Evolutionary conservation across 208 protist genomes (phyloP), one percentile per base, ranked within the genome.

Genomic region (Leishmania major): DNA sequence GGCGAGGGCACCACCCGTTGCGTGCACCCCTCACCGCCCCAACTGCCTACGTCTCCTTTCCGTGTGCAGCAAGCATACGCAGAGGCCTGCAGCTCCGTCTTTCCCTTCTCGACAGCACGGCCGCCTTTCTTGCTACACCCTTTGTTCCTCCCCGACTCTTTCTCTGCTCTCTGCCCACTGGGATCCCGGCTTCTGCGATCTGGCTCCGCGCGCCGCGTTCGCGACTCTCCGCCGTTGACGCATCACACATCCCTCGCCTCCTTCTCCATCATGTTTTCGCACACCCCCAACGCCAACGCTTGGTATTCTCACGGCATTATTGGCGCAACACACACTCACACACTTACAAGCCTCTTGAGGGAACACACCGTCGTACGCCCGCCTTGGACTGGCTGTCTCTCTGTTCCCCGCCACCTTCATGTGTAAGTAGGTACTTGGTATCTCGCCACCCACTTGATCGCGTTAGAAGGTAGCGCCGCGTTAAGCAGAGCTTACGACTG

Each of bases 121-220:
- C 43, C 3, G 19, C 31, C 40, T 40, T 37, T 37, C 49, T 45
- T 64, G 31, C 62, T 40, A 40, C 62, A 69, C 31, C 62, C 40
- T 22, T 31, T 69, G 7, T 66, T 31, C 43, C 43, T 69, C 59
- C 19, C 51, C 75, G 0, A 25, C 57, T 72, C 59, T 77, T 60
- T 85, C 49, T 75, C n/a, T 59, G 40, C 15, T 69, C 10, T 8
- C 62, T 35, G 31, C 31, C 43, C 51, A 35, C 25, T 60, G 59
- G 4, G 49, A 45, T 85, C 62, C 25, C 40, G 3, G 1, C 45
- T 79, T 47, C 37, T 37, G 43, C 64, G 60, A 35, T 83, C 75
- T 25, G n/a, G n/a, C 25, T 25, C 19, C 17, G 25, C 47, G 51
- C 40, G 40, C 57, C 62, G 31, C 4, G 3, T 47, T 37, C 67